These are phyloP conservation scores for Podaxis mareebaensis DNA, from an alignment of 768 basidiomycete genomes.

Conservation along the genomic window DNA sequence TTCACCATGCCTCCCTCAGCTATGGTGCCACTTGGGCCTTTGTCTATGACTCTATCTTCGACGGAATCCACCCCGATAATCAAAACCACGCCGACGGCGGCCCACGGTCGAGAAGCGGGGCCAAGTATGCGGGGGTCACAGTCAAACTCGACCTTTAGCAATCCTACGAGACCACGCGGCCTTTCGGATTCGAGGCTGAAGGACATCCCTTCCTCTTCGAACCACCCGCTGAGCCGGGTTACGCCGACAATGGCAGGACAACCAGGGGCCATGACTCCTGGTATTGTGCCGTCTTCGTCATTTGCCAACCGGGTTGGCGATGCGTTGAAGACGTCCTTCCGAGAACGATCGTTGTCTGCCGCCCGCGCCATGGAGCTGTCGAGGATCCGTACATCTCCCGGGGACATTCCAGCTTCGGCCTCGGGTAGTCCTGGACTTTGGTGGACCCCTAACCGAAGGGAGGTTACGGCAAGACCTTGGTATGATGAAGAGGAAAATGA, in stretches of 20 bases:
- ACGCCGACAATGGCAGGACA: neutral
- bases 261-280: neutral
- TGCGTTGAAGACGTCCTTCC: conserved; percentile 20
- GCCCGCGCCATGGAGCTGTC: conserved; percentile 13
- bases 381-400: conserved; percentile 11
- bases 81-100: neutral
- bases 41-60: neutral
- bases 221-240: conserved; percentile 2
- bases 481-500: conserved; percentile 30
- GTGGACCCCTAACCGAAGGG: conserved; percentile 15
- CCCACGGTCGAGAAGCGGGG: neutral
- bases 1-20: neutral
- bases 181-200: conserved; percentile 8
- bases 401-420: conserved; percentile 16
- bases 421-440: conserved; percentile 5
- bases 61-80: neutral
- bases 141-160: conserved; percentile 2
- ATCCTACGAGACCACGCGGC: conserved; percentile 2
- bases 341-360: conserved; percentile 26
- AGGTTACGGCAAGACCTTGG: conserved; percentile 31
- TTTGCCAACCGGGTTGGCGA: conserved; percentile 3
- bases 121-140: conserved; percentile 7
- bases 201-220: conserved; percentile 6
- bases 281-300: conserved; percentile 5
- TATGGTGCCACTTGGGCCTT: neutral